phyloP scores from a whole-genome alignment of 148 eudicot species.

The Amaranthus cruentus region DNA sequence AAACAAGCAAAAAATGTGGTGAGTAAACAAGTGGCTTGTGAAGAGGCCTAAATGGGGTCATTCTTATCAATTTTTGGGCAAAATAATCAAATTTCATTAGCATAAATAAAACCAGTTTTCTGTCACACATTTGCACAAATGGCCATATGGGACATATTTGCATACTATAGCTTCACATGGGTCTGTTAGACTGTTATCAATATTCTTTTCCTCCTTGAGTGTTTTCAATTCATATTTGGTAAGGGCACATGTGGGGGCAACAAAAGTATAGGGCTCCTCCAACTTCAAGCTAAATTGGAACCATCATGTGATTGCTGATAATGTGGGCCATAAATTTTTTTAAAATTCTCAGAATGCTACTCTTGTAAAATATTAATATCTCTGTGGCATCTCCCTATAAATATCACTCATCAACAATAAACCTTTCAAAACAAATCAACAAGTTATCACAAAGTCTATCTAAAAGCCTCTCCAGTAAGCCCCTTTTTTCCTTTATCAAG shows the following conservation, averaged over 20 bases:
- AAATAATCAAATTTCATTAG: slow-evolving; percentile 1
- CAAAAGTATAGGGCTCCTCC: slow-evolving; percentile 3
- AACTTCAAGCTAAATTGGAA: slow-evolving; percentile 10
- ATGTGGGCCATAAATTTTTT: slow-evolving; percentile 16
- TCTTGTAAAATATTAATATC: slow-evolving; percentile 1
- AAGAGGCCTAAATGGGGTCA: slow-evolving; percentile 14
- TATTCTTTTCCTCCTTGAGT: slow-evolving; percentile 6
- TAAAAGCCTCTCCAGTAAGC: background rate
- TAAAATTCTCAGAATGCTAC: background rate
- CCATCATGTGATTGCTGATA: slow-evolving; percentile 25
- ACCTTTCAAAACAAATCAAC: slow-evolving; percentile 21
- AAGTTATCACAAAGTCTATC: background rate
- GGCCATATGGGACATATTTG: slow-evolving; percentile 8
- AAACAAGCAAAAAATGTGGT: background rate
- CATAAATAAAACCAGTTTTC: background rate
- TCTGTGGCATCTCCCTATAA: slow-evolving; percentile 10
- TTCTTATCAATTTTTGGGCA: slow-evolving; percentile 14
- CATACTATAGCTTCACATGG: slow-evolving; percentile 26
- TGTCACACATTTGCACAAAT: background rate
- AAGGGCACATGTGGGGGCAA: slow-evolving; percentile 32
- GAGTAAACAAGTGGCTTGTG: slow-evolving; percentile 13
- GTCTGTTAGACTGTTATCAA: slow-evolving; percentile 10
- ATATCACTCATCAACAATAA: slow-evolving; percentile 11
- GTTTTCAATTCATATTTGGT: slow-evolving; percentile 3
- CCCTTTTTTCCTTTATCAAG: background rate